phyloP scores from a whole-genome alignment of 78 protist species.

The Anaeramoeba ignava region DNA sequence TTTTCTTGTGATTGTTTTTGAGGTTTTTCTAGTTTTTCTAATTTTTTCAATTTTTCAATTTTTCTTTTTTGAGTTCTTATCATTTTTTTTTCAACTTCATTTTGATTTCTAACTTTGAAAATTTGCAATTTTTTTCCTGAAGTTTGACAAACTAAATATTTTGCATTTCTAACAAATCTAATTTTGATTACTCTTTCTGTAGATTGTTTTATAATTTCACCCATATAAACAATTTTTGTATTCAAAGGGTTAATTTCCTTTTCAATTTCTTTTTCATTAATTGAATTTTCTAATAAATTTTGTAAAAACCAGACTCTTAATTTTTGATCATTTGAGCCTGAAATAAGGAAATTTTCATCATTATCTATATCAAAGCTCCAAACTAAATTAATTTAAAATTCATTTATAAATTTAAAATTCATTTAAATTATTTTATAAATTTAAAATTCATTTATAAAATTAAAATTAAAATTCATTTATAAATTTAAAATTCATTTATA shows the following conservation, averaged over 20 bases:
- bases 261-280: too few relatives aligned
- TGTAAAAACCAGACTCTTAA: slow-evolving; percentile 42
- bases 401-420: neutral
- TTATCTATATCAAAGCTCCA: slow-evolving; percentile 20
- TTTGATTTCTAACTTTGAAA: neutral
- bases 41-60: neutral
- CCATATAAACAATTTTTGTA: too few relatives aligned
- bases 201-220: too few relatives aligned
- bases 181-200: too few relatives aligned
- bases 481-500: neutral
- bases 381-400: slow-evolving; percentile 60
- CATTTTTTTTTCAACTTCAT: neutral
- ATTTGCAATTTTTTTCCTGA: neutral
- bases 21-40: neutral
- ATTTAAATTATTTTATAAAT: neutral
- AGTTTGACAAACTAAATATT: neutral
- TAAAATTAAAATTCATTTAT: too few relatives aligned
- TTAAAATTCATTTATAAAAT: neutral
- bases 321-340: slow-evolving; percentile 34
- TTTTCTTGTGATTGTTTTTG: neutral
- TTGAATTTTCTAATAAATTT: too few relatives aligned
- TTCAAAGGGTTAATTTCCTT: too few relatives aligned
- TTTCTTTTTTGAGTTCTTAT: neutral
- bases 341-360: slow-evolving; percentile 2
- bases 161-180: neutral